These are phyloP conservation scores for Thraustochytrium sp. DNA, from an alignment of 352 stramenopile genomes.

Conservation along the genomic window DNA sequence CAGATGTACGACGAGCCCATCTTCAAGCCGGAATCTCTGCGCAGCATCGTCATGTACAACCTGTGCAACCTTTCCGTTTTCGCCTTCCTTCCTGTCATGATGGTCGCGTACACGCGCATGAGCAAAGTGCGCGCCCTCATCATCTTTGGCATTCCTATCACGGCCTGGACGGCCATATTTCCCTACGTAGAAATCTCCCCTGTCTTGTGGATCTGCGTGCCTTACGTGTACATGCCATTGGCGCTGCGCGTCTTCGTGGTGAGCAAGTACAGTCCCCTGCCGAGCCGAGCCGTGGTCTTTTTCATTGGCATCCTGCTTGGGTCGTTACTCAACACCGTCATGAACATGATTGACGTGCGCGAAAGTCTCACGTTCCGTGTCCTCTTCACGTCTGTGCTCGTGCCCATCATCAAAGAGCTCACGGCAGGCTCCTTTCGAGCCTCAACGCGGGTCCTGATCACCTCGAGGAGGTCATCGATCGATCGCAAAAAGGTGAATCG, in stretches of 20 bases:
- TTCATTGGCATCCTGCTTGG: background rate
- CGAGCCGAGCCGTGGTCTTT: background rate
- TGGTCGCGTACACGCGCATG: background rate
- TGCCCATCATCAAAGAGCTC: background rate
- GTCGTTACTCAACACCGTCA: background rate
- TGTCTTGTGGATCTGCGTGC: background rate
- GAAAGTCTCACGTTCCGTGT: background rate
- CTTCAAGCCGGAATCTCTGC: background rate
- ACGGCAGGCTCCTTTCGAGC: background rate
- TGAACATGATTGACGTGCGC: background rate
- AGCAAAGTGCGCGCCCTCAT: background rate
- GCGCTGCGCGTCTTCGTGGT: background rate
- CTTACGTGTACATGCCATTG: background rate
- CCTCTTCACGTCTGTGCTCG: background rate
- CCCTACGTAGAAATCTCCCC: background rate
- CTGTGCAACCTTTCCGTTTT: background rate
- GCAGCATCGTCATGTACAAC: background rate
- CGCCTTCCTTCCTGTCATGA: background rate
- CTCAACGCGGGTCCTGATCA: background rate
- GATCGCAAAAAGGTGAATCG: background rate
- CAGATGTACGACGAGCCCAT: background rate
- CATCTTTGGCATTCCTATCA: background rate
- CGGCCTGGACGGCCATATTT: background rate
- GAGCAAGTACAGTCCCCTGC: background rate
- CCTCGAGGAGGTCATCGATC: background rate